Evolutionary conservation across 2,329 filamentous ascomycete genomes (phyloP), one percentile per base, ranked within the genome.

Genomic region (Xylaria multiplex): DNA sequence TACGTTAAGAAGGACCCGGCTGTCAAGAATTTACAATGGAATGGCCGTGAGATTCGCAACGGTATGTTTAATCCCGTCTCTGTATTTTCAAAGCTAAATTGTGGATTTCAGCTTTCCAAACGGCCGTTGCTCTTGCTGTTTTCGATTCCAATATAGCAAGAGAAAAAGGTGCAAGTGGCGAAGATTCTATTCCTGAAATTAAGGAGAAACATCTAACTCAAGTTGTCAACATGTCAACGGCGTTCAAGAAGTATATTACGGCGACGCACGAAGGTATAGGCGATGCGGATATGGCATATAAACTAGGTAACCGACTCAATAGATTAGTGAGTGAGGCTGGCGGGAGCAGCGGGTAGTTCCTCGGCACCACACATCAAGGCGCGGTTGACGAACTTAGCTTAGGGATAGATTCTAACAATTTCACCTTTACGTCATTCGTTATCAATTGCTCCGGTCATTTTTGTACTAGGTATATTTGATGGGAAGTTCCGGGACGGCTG

Each of bases 51-150:
- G 49, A 64, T 64, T 6, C 56, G 62, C 11, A 64, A 64, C n/a
- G 62, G 62, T 60, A 43, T 4, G 43, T 56, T 27, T 32, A 11
- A 13, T 27, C n/a, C 4, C 42, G 4, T 30, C 35, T 22, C 1
- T 42, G 2, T 32, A 19, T 42, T 6, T 30, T 40, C 32, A 14
- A 40, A 43, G 22, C 55, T 64, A 4, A 64, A 22, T n/a, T 27
- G n/a, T 6, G 6, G 43, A 27, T 24, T 3, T 6, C 16, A 67
- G 69, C 64, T 35, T 67, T 70, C 24, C 67, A 69, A 65, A 63
- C 67, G 1, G 64, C 69, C 3, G 69, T 67, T 32, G 62, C 69
- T 8, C 62, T 70, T 9, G 69, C 69, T 14, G 42, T 65, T 16
- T 65, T 64, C 24, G 59, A 67, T 37, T 59, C 62, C 9, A 59